Base-by-base conservation (phyloP, 495 filamentous ascomycete species). In the Tuber aestivum region DNA sequence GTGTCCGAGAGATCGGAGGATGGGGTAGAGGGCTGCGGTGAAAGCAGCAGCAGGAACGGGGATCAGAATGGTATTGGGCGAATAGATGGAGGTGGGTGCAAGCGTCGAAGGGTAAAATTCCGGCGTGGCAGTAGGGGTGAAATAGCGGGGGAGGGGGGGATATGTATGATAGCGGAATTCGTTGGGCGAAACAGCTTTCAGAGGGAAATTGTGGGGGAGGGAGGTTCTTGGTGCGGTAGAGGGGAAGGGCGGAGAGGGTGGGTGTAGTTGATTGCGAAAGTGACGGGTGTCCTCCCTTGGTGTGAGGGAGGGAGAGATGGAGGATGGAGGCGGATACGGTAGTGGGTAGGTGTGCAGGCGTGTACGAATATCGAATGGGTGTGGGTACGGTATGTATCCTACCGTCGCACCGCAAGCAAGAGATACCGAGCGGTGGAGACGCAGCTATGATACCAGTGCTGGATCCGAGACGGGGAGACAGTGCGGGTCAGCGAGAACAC, bases 171-270 rank as follows among this genome's bases (percentile, higher is more conserved):
- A n/a, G 32, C 42, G 56, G 20, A 45, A 74, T 70, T 78, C 35
- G 20, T 74, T 74, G 68, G 44, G 78, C 71, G 75, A 75, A 78
- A 70, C 45, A 40, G 50, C 41, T 71, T 81, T 74, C 74, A 74
- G 20, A 35, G 41, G 35, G 14, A 20, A 35, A 50, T 12, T 35
- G 44, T 50, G 27, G 42, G 27, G 71, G 41, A 38, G 65, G 41
- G 18, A 10, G 40, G 21, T 41, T 48, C 37, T 41, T 32, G 69
- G 72, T 32, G 40, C 18, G 41, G 56, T 42, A 45, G 50, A 38
- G 77, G 27, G 21, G 76, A 70, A 9, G 48, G 40, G 38, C 37
- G 32, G 72, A 23, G 72, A 23, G 38, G 50, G 72, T 44, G 74
- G 50, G 41, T 40, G n/a, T n/a, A 69, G 27, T 23, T 50, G 69